Percentiles rank a stretch among this genome's conserved stretches.
Evolutionary conservation across 495 filamentous ascomycete genomes (phyloP).

Genomic region (Penicillium simplicissimum): DNA sequence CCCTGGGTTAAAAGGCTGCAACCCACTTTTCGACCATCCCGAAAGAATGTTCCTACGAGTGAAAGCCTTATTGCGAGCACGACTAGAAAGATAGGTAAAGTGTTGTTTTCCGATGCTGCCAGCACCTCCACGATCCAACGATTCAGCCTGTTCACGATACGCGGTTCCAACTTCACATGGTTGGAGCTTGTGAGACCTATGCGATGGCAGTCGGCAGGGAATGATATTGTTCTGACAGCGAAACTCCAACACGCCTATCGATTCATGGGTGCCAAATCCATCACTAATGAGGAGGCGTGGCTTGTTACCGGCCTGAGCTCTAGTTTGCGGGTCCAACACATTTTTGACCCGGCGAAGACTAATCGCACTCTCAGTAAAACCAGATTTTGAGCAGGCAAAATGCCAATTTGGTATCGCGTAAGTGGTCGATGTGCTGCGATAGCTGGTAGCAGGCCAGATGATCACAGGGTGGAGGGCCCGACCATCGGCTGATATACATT

Average conservation of each 20-base stretch:
- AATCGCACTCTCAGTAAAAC: neutral
- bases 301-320: neutral
- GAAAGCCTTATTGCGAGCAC: neutral
- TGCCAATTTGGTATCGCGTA: neutral
- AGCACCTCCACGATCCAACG: neutral
- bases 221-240: neutral
- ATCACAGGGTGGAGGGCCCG: neutral
- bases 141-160: neutral
- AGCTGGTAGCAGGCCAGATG: neutral
- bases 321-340: neutral
- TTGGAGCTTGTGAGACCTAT: neutral
- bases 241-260: neutral
- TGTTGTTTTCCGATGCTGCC: neutral
- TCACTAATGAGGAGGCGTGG: neutral
- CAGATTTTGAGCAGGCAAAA: neutral
- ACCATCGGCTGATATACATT: neutral
- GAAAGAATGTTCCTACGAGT: neutral
- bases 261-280: neutral
- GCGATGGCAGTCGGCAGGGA: neutral
- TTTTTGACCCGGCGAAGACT: neutral
- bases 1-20: neutral
- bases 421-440: neutral
- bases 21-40: neutral
- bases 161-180: neutral
- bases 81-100: neutral